phyloP scores from a whole-genome alignment of 768 basidiomycete genomes.

The Aureoboletus auriporus region DNA sequence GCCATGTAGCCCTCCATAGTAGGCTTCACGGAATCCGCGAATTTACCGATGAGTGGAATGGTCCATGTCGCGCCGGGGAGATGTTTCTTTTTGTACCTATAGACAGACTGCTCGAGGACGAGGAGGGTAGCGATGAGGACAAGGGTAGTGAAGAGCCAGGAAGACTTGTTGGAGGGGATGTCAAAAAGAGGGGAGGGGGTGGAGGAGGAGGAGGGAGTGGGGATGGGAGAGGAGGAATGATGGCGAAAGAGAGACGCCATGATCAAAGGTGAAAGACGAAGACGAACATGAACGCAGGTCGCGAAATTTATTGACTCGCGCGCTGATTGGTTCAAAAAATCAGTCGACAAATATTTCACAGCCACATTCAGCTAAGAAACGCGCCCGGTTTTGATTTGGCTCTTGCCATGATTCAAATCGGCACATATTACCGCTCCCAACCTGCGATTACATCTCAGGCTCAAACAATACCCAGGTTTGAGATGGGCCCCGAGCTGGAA shows the following conservation, averaged over 20 bases:
- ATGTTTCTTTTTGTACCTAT: conserved; percentile 83
- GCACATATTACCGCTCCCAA: no score
- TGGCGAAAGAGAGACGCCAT: conserved; percentile 34
- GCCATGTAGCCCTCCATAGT: conserved; percentile 88
- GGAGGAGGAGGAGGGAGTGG: conserved; percentile 41
- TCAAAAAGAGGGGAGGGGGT: conserved; percentile 32
- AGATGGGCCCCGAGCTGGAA: no score
- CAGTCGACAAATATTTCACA: conserved; percentile 11
- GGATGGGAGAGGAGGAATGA: conserved; percentile 28
- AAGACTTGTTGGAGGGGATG: conserved; percentile 33
- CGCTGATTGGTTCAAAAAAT: conserved; percentile 26
- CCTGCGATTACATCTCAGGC: no score
- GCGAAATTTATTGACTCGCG: background rate
- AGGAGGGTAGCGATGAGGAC: conserved; percentile 73
- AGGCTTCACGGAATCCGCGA: conserved; percentile 87
- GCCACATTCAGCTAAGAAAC: no score
- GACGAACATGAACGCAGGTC: background rate
- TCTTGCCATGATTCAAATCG: no score
- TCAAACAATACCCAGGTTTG: no score
- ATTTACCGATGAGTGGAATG: conserved; percentile 96
- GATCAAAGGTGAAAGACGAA: background rate
- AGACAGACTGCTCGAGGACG: conserved; percentile 82
- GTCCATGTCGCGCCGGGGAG: conserved; percentile 90
- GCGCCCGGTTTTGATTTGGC: no score
- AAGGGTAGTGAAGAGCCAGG: conserved; percentile 66